Evolutionary conservation across 2,329 filamentous ascomycete genomes (phyloP).

Genomic region (Phyllosticta paracitricarpa): DNA sequence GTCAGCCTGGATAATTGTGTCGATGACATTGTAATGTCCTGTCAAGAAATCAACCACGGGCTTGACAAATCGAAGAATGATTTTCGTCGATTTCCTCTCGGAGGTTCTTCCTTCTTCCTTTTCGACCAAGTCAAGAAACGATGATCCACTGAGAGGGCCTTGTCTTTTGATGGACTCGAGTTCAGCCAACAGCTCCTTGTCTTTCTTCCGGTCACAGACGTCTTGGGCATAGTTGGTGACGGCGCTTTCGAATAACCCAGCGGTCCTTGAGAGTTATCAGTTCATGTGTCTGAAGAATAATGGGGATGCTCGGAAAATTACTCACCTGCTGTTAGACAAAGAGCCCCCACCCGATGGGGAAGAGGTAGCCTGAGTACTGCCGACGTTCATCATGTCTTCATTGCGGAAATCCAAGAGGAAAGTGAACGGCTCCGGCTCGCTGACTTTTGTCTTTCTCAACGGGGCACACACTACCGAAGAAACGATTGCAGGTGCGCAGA

Average conservation of each 20-base stretch:
- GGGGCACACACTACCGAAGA: too few species aligned
- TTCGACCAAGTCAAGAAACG: not conserved
- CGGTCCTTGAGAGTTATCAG: too few species aligned
- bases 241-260: not conserved
- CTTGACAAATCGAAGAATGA: not conserved
- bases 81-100: not conserved
- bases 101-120: not conserved
- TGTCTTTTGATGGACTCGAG: not conserved
- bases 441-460: too few species aligned
- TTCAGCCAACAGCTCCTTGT: not conserved
- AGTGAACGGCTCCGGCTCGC: too few species aligned
- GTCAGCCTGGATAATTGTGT: slow-evolving; percentile 9
- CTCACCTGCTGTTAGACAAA: too few species aligned
- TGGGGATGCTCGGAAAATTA: too few species aligned
- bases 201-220: not conserved
- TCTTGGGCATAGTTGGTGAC: not conserved
- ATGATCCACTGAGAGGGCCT: not conserved
- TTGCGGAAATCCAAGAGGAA: too few species aligned
- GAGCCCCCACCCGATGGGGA: too few species aligned
- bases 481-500: too few species aligned
- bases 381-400: too few species aligned
- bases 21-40: slow-evolving; percentile 2
- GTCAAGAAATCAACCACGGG: not conserved
- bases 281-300: too few species aligned
- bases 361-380: too few species aligned